These are phyloP conservation scores for Melampsora americana DNA, from an alignment of 1,284 basidiomycete species.

Conservation along the genomic window DNA sequence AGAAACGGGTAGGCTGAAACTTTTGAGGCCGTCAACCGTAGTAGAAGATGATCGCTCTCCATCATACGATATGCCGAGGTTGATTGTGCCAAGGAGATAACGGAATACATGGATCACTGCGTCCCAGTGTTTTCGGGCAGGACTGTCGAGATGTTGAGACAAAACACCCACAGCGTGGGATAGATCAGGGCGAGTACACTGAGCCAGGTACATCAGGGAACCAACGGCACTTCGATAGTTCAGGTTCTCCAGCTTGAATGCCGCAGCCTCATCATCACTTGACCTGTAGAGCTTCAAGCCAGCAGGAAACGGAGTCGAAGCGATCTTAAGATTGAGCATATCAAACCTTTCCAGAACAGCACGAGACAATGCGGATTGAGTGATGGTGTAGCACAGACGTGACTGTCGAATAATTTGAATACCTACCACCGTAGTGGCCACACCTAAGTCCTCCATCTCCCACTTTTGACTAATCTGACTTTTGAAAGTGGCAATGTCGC, in stretches of 20 bases:
- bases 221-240: slow-evolving; percentile 10
- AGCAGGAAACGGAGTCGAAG: no score
- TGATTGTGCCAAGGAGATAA: slow-evolving; percentile 1
- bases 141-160: not conserved
- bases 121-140: slow-evolving; percentile 11
- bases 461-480: no score
- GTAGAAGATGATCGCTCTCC: not conserved
- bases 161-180: no score
- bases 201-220: no score
- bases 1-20: not conserved
- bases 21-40: not conserved
- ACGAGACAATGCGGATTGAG: no score
- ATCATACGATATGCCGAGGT: not conserved
- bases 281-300: not conserved
- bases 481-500: not conserved
- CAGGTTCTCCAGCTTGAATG: not conserved
- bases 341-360: no score
- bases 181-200: not conserved
- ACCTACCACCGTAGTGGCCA: no score
- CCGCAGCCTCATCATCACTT: no score
- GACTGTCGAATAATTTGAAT: no score
- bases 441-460: no score
- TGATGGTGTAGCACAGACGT: no score
- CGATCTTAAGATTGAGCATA: no score
- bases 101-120: not conserved